phyloP scores from a whole-genome alignment of 208 protist species.

The Trypanosoma brucei region DNA sequence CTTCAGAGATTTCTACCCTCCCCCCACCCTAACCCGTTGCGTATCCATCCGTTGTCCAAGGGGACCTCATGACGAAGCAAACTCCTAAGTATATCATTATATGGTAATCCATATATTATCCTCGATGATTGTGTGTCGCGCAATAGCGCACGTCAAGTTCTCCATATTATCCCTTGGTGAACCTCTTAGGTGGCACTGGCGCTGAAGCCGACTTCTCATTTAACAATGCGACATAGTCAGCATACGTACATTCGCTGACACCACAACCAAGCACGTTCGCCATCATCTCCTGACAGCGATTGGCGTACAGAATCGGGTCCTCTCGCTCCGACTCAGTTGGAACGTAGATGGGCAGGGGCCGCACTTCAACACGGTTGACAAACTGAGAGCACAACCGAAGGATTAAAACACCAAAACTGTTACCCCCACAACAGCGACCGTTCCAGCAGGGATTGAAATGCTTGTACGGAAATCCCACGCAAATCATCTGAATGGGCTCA shows the following conservation, averaged over 20 bases:
- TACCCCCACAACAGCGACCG: slow-evolving; percentile 62
- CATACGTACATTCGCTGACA: slow-evolving; percentile 59
- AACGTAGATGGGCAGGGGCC: slow-evolving; percentile 79
- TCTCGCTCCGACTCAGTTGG: slow-evolving; percentile 78
- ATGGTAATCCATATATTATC: no score
- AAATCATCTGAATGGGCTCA: slow-evolving; percentile 85
- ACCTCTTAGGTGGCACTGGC: no score
- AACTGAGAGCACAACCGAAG: slow-evolving; percentile 79
- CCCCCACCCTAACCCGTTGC: no score
- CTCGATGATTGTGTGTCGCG: no score
- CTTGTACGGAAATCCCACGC: slow-evolving; percentile 74
- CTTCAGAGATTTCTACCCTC: no score
- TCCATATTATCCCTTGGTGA: no score
- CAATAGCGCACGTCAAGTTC: no score
- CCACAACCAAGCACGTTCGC: slow-evolving; percentile 51
- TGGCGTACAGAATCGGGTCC: slow-evolving; percentile 67
- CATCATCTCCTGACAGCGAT: slow-evolving; percentile 85
- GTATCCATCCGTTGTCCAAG: no score
- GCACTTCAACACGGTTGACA: slow-evolving; percentile 74
- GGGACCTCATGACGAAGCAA: no score
- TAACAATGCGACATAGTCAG: slow-evolving; percentile 36
- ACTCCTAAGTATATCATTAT: no score
- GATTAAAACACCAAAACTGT: slow-evolving; percentile 55
- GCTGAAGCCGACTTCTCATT: background rate
- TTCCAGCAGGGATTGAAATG: slow-evolving; percentile 89